phyloP scores from a whole-genome alignment of 2,329 filamentous ascomycete genomes.

The Hyphodiscus sp. region DNA sequence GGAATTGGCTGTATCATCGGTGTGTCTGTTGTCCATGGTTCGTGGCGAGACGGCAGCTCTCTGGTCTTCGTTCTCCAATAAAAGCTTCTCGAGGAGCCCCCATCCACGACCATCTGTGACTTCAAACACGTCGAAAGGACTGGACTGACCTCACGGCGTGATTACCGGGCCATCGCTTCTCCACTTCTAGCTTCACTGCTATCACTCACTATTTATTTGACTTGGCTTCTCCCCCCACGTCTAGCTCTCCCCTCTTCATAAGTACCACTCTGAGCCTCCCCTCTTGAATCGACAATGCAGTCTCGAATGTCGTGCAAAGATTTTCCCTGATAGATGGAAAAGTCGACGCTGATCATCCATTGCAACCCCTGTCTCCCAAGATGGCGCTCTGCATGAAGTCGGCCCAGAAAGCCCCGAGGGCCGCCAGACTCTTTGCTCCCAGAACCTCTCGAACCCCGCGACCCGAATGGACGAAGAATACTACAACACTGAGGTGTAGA shows the following conservation, averaged over 20 bases:
- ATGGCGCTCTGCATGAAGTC: constrained; percentile 4
- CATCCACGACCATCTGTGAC: neutral
- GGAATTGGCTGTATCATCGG: neutral
- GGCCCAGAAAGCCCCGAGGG: constrained; percentile 10
- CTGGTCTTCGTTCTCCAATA: neutral
- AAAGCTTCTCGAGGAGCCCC: neutral
- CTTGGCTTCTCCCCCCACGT: neutral
- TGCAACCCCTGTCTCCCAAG: neutral
- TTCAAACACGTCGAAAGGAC: neutral
- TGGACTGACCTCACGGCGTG: neutral
- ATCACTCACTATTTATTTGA: neutral
- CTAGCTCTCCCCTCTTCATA: neutral
- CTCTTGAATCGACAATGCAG: neutral
- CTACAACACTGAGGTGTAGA: neutral
- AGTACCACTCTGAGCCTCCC: neutral
- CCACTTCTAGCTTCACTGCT: neutral
- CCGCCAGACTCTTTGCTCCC: constrained; percentile 10
- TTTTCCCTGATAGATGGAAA: neutral
- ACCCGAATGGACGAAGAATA: constrained; percentile 2
- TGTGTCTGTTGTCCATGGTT: neutral
- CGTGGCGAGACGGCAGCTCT: neutral
- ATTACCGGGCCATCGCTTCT: neutral
- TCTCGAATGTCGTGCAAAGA: neutral
- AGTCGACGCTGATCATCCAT: neutral
- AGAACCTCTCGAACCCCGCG: constrained; percentile 1